phyloP scores from a whole-genome alignment of 345 rosid genomes.

The Physaria fendleri region DNA sequence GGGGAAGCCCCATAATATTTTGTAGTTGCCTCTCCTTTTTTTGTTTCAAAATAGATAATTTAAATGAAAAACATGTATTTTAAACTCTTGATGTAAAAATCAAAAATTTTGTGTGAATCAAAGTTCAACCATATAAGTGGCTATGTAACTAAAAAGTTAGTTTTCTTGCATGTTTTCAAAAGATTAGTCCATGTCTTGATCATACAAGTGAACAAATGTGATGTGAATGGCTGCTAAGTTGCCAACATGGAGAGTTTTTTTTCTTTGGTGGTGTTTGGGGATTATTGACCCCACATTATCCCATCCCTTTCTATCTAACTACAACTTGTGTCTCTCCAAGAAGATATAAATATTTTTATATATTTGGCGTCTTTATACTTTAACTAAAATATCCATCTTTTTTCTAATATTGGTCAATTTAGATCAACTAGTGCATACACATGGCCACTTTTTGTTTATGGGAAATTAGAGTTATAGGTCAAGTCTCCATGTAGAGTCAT shows the following conservation, averaged over 20 bases:
- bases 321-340: constrained; percentile 15
- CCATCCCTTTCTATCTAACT: constrained; percentile 11
- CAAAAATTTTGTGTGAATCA: too few species aligned
- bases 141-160: too few species aligned
- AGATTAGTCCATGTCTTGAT: too few species aligned
- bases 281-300: constrained; percentile 30
- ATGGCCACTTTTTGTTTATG: constrained; percentile 12
- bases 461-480: constrained; percentile 10
- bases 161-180: too few species aligned
- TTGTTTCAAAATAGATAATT: too few species aligned
- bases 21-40: too few species aligned
- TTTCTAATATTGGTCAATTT: constrained; percentile 12
- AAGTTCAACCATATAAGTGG: too few species aligned
- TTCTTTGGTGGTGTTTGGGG: constrained; percentile 6
- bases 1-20: too few species aligned
- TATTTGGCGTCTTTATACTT: constrained; percentile 9
- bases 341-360: not conserved
- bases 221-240: too few species aligned
- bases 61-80: too few species aligned
- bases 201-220: too few species aligned
- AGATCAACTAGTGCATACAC: constrained; percentile 16
- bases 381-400: constrained; percentile 3
- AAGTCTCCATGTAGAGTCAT: not conserved
- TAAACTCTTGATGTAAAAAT: too few species aligned
- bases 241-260: not conserved